These are phyloP conservation scores for Cronartium ribicola DNA, from an alignment of 1,284 basidiomycete genomes.

Conservation along the genomic window DNA sequence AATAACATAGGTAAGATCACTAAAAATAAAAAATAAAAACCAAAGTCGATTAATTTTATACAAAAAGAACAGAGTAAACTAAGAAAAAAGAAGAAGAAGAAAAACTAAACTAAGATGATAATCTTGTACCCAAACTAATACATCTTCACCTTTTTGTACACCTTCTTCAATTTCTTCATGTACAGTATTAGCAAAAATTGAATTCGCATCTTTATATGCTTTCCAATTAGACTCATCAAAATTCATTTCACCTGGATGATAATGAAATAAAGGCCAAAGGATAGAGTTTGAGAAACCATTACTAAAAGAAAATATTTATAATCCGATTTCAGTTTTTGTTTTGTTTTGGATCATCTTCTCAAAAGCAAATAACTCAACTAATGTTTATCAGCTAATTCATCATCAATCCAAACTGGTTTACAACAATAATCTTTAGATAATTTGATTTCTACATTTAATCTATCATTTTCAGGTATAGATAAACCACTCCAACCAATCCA, in stretches of 20 bases:
- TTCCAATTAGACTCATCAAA: constrained; percentile 98
- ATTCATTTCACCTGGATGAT: constrained; percentile 88
- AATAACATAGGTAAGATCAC: constrained; percentile 40
- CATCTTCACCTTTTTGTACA: constrained; percentile 61
- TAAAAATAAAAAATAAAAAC: neutral
- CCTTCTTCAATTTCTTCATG: constrained; percentile 62
- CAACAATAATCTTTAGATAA: constrained; percentile 93
- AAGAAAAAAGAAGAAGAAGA: neutral
- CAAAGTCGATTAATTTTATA: too few species aligned
- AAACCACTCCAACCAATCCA: constrained; percentile 56
- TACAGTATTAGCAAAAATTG: constrained; percentile 87
- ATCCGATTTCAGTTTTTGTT: neutral
- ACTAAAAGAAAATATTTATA: neutral
- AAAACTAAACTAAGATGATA: constrained; percentile 61
- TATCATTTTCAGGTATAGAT: constrained; percentile 81
- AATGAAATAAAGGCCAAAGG: constrained; percentile 98
- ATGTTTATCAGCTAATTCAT: constrained; percentile 93
- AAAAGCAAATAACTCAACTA: constrained; percentile 67
- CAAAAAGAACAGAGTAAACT: too few species aligned
- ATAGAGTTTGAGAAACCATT: constrained; percentile 93
- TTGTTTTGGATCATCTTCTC: neutral
- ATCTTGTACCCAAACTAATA: constrained; percentile 97
- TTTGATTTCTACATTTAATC: constrained; percentile 75
- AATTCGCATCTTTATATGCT: constrained; percentile 93
- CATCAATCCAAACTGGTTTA: constrained; percentile 93